Evolutionary conservation across 2,329 filamentous ascomycete genomes (phyloP), one percentile per base, ranked within the genome.

Genomic region (Aspergillus novoparasiticus): DNA sequence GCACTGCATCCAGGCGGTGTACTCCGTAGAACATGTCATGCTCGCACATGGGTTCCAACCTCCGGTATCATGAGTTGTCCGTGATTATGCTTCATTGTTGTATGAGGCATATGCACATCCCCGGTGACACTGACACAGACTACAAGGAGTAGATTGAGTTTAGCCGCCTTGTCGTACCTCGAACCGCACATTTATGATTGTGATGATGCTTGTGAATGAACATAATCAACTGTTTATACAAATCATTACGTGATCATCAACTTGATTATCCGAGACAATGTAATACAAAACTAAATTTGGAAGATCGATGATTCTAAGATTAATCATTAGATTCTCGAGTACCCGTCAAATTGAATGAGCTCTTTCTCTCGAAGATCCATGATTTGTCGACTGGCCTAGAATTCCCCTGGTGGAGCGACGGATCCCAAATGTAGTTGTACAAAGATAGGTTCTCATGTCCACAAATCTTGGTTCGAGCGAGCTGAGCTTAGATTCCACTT

Each of bases 341-440:
- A 21, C 36, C 11, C 14, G 51, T 43, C 56, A 48, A 26, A 16
- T 6, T 12, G 28, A 39, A 55, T 30, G 21, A 55, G 21, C 51
- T 55, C 51, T 55, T 55, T 55, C 21, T 39, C 19, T 30, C 3
- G 16, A 39, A 43, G 26, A 45, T 57, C 43, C 36, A 57, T 57
- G 55, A 57, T 45, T 21, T 48, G 21, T 58, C 45, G 56, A 58
- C 56, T 32, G 56, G 28, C 26, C 41, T 58, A 55, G 56, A 58
- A 46, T 48, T 21, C 26, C 30, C 26, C 34, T 23, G 19, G 56
- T 58, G 56, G 56, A 58, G 56, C 43, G 21, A 21, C 5, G 26
- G 14, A 39, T 28, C 21, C 51, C 30, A 55, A 55, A 55, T 39
- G n/a, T 32, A 54, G 30, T 30, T 54, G 51, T 53, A 48, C 21